Base-by-base conservation (phyloP, 495 filamentous ascomycete genomes). In the Penicillium goetzii region DNA sequence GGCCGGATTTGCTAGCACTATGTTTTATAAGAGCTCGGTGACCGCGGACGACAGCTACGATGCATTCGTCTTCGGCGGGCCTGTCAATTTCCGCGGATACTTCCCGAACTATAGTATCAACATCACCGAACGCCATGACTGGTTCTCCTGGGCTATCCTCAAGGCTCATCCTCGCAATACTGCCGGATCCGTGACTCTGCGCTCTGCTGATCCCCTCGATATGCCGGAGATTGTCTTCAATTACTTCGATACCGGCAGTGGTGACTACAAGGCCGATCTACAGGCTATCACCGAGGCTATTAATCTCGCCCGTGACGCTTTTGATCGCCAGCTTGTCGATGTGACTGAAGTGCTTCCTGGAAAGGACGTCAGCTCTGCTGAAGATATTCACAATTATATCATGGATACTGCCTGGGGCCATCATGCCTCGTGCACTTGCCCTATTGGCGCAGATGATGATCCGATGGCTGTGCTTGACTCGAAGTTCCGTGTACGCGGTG, bases 381-480 rank as follows among this genome's bases (percentile, higher is more conserved):
- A 70, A 40, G 69, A 83, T 5, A 67, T 85, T 32, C 72, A 84
- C 52, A 65, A 80, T 40, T 86, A 77, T 59, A 78, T 84, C 52
- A 80, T 77, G 69, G 73, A 86, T 50, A 73, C 76, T 23, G 73
- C 83, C 3, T 89, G 83, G 82, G 85, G 86, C 0, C 85, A 88
- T 54, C 86, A 89, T 65, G 85, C 84, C 5, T 83, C 77, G n/a
- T 85, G 81, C 56, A 86, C 85, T 11, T 84, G 80, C 50, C 74
- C 85, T 9, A 89, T 88, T 62, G 86, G 87, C 1, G 58, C 70
- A 0, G 84, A 85, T 58, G 70, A 72, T 23, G 86, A 89, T 62
- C 75, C 76, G n/a, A 82, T 84, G 74, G 87, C 85, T 0, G 86
- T 88, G 21, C 56, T 90, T 56, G 85, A 89, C 62, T 78, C 76